Evolutionary conservation across 495 filamentous ascomycete species (phyloP).

Genomic region (Saxispiralis lemnorum): DNA sequence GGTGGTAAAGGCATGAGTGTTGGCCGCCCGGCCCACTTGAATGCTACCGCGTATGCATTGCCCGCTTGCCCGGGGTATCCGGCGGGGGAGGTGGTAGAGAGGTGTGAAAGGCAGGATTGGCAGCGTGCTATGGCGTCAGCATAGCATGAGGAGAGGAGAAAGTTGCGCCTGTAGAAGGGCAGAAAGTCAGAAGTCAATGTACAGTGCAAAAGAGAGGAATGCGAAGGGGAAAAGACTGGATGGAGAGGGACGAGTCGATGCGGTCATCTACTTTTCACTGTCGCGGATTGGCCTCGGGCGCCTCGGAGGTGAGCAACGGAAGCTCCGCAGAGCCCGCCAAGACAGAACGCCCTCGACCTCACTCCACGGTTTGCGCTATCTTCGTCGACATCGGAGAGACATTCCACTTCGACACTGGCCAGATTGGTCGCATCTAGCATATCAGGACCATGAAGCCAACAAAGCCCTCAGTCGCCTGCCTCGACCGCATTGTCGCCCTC

Average conservation of each 20-base stretch:
- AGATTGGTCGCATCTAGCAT: no score
- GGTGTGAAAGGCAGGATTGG: conserved; percentile 10
- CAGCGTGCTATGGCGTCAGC: conserved; percentile 1
- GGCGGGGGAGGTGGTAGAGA: conserved; percentile 12
- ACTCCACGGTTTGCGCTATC: no score
- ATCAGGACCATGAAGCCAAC: background rate
- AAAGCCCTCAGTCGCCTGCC: background rate
- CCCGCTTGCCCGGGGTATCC: conserved; percentile 3
- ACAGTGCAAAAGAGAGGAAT: background rate
- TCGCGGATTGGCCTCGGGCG: background rate
- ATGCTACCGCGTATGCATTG: conserved; percentile 11
- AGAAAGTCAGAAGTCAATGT: no score
- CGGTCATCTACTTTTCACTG: conserved; percentile 1
- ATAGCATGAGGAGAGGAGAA: background rate
- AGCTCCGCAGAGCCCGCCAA: no score
- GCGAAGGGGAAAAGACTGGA: background rate
- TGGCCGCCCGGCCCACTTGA: conserved; percentile 12
- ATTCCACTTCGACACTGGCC: no score
- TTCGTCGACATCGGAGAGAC: no score
- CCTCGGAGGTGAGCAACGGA: no score
- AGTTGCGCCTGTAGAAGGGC: background rate
- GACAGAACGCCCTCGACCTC: no score
- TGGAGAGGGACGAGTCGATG: background rate
- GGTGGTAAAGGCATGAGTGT: conserved; percentile 1
- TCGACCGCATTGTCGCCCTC: conserved; percentile 7